Evolutionary conservation across 257 asterid species (phyloP).

Genomic region (Lycium barbarum): DNA sequence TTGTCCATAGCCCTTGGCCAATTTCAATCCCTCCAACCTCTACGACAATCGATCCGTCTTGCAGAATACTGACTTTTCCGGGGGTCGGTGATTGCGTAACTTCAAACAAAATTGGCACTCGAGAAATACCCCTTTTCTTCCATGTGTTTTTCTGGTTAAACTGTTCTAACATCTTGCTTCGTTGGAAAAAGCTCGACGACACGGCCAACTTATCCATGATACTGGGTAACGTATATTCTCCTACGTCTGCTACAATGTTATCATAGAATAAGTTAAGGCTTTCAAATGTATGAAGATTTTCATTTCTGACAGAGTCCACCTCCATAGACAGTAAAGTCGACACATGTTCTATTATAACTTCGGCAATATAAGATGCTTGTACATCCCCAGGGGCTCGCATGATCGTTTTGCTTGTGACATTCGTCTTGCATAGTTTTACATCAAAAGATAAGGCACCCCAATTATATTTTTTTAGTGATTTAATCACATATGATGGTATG

Average conservation of each 20-base stretch:
- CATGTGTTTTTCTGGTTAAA: constrained; percentile 54
- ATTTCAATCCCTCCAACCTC: constrained; percentile 82
- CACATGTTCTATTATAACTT: constrained; percentile 69
- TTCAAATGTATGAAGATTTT: constrained; percentile 63
- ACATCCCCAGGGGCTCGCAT: constrained; percentile 86
- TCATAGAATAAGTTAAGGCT: constrained; percentile 58
- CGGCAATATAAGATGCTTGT: constrained; percentile 75
- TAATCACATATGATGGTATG: constrained; percentile 48
- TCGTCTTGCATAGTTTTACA: constrained; percentile 70
- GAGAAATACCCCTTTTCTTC: constrained; percentile 74
- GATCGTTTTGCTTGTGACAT: constrained; percentile 61
- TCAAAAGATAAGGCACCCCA: constrained; percentile 34
- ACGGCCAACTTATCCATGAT: constrained; percentile 63
- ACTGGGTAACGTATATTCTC: constrained; percentile 57
- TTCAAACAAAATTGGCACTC: constrained; percentile 60
- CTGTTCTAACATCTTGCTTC: constrained; percentile 43
- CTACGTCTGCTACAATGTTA: constrained; percentile 41
- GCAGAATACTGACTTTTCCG: constrained; percentile 72
- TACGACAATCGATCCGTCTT: constrained; percentile 70
- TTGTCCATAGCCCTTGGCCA: constrained; percentile 86
- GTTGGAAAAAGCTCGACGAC: constrained; percentile 47
- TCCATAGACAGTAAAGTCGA: constrained; percentile 59
- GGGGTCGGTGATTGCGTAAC: constrained; percentile 53
- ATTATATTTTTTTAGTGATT: constrained; percentile 59
- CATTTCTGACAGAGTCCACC: constrained; percentile 52